Percentiles rank a stretch among this genome's conserved stretches.
phyloP scores from a whole-genome alignment of 345 rosid species.

The Turnera subulata region DNA sequence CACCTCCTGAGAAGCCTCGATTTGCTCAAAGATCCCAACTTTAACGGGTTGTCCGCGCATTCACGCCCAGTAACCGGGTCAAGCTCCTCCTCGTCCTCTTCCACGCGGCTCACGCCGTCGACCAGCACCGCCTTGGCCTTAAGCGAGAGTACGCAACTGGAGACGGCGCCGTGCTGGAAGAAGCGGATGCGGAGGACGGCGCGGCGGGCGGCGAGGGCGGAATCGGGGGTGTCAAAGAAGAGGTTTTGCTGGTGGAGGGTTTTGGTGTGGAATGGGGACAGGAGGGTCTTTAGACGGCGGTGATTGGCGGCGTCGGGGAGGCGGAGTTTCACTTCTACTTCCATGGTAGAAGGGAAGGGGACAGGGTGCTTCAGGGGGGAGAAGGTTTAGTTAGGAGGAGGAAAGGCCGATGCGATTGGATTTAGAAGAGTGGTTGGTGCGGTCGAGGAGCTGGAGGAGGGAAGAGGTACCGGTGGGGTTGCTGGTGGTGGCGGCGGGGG shows the following conservation, averaged over 20 bases:
- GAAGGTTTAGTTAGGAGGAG: background rate
- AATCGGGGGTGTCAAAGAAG: constrained; percentile 61
- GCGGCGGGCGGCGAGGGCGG: constrained; percentile 47
- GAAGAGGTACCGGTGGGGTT: constrained; percentile 35
- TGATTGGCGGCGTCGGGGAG: constrained; percentile 45
- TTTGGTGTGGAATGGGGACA: constrained; percentile 46
- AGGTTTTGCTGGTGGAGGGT: constrained; percentile 65
- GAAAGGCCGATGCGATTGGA: constrained; percentile 66
- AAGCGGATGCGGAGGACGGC: constrained; percentile 72
- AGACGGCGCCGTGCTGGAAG: constrained; percentile 20
- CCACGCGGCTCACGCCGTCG: constrained; percentile 79
- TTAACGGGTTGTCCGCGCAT: constrained; percentile 46
- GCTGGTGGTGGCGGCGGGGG: constrained; percentile 21
- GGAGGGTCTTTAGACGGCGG: constrained; percentile 44
- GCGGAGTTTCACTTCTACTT: constrained; percentile 77
- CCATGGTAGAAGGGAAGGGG: constrained; percentile 53
- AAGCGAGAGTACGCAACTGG: constrained; percentile 57
- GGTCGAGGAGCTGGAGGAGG: constrained; percentile 54
- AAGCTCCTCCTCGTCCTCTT: constrained; percentile 81
- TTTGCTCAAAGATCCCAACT: constrained; percentile 29
- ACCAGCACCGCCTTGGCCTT: constrained; percentile 55
- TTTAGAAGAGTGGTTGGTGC: constrained; percentile 45
- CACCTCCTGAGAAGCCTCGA: constrained; percentile 66
- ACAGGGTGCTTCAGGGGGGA: background rate
- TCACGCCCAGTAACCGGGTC: constrained; percentile 34